phyloP scores from a whole-genome alignment of 768 basidiomycete genomes.

The Glaciozyma antarctica region DNA sequence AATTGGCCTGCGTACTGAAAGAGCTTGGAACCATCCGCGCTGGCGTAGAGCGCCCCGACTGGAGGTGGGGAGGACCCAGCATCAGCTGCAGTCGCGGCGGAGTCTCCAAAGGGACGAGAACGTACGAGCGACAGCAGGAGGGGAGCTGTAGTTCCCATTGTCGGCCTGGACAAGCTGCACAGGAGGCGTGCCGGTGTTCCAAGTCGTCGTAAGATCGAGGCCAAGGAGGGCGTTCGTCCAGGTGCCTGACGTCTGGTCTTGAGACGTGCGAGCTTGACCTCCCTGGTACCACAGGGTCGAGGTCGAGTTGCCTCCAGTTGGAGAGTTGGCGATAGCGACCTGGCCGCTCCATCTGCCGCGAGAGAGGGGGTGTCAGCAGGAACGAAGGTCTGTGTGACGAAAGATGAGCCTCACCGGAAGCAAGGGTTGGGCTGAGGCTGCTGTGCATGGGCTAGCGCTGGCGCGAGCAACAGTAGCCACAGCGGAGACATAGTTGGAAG shows the following conservation, averaged over 20 bases:
- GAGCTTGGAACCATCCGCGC: constrained; percentile 12
- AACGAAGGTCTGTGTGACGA: no score
- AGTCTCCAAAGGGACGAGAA: background rate
- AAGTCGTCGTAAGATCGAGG: constrained; percentile 3
- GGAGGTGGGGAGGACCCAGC: background rate
- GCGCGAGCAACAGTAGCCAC: no score
- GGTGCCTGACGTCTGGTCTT: background rate
- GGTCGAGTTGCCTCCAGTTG: background rate
- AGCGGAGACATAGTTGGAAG: no score
- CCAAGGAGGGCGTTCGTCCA: constrained; percentile 27
- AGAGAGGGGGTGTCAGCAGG: background rate
- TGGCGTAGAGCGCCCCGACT: constrained; percentile 26
- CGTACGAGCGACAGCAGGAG: constrained; percentile 26
- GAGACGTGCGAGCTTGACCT: constrained; percentile 5
- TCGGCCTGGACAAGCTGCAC: constrained; percentile 16
- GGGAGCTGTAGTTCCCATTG: constrained; percentile 13
- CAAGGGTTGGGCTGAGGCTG: no score
- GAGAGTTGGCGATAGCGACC: background rate
- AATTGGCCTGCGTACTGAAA: constrained; percentile 7
- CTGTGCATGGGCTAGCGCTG: no score
- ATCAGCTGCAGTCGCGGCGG: background rate
- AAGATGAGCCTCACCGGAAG: no score
- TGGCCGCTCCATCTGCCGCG: background rate
- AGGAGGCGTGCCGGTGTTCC: constrained; percentile 14
- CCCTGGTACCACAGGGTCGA: constrained; percentile 15